Base-by-base conservation (phyloP, 176 grass and related monocot species). In the Aegilops umbellulata region DNA sequence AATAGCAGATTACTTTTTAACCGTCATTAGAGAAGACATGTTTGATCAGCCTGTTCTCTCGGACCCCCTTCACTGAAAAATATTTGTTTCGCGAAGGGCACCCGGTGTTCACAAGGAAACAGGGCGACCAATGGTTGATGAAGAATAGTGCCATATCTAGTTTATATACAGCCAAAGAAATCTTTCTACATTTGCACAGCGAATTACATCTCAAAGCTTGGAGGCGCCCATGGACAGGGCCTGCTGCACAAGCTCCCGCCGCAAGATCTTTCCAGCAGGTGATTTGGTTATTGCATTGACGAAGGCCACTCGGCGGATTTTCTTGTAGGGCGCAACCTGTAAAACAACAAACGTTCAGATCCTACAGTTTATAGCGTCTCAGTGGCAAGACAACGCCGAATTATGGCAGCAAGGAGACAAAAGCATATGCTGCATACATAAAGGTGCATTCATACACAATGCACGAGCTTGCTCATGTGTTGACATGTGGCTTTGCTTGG, bases 291-390 rank as follows among this genome's bases (percentile, higher is more conserved):
- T 94, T 7, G 68, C 66, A 31, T 46, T 65, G 8, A 91, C 75
- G 23, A 97, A 97, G 27, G 85, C 83, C 34, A 94, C 90, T 58
- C 87, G 82, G 7, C 95, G 90, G 23, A 97, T 84, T 82, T 97
- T 94, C 82, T 97, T 97, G 79, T 97, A 93, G 0, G 90, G 90
- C 16, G 95, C 92, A 15, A 97, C 95, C 92, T 94, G 81, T 61
- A 82, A 74, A 42, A 75, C 11, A 27, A 51, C 14, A 30, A 69
- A 51, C 57, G 85, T 72, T 83, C 12, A 76, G 25, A 22, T 47
- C 44, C 13, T 11, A 39, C 0, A 47, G 44, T 47, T 47, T 47
- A 47, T 47, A 47, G 13, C 1, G 44, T 47, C 3, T 47, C 0
- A 47, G 11, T 44, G 44, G 23, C 14, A 72, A 27, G 53, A 1